Conservation (phyloP, 257 asterid genomes). For the Solanum phureja region DNA sequence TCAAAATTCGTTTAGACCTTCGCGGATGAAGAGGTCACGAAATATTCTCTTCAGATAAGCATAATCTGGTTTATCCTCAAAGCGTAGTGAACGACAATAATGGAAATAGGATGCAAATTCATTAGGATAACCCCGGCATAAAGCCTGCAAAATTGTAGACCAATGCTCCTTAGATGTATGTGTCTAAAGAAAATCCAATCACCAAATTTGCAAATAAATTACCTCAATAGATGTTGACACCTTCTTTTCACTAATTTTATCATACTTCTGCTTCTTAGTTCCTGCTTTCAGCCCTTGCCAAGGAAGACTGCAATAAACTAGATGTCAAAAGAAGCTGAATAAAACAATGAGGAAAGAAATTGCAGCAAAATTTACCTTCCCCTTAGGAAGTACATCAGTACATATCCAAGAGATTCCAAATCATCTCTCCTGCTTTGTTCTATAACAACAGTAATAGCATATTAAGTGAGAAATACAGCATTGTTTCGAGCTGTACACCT, state of each 20-base stretch:
- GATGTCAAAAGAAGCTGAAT: slow-evolving; percentile 21
- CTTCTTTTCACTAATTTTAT: slow-evolving; percentile 87
- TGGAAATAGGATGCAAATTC: slow-evolving; percentile 97
- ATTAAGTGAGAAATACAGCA: not conserved
- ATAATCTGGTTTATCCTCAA: slow-evolving; percentile 94
- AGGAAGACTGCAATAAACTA: slow-evolving; percentile 60
- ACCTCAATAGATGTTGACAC: slow-evolving; percentile 98
- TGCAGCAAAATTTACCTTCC: slow-evolving; percentile 54
- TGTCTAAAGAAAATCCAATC: not conserved
- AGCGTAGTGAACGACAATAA: slow-evolving; percentile 91
- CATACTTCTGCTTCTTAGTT: slow-evolving; percentile 91
- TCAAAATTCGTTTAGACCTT: slow-evolving; percentile 40
- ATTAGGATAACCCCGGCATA: slow-evolving; percentile 90
- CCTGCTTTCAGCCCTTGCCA: slow-evolving; percentile 99
- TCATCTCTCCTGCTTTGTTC: slow-evolving; percentile 99
- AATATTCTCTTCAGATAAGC: slow-evolving; percentile 92
- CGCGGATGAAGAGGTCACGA: slow-evolving; percentile 97
- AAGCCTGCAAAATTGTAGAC: slow-evolving; percentile 35
- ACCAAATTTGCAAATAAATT: slow-evolving; percentile 7
- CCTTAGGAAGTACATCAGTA: slow-evolving; percentile 85
- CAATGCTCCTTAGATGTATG: not conserved
- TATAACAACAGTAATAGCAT: slow-evolving; percentile 5
- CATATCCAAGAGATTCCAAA: slow-evolving; percentile 96
- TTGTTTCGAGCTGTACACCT: not conserved
- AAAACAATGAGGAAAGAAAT: not conserved